phyloP scores from a whole-genome alignment of 164 flowering plant species.

The Macadamia integrifolia region DNA sequence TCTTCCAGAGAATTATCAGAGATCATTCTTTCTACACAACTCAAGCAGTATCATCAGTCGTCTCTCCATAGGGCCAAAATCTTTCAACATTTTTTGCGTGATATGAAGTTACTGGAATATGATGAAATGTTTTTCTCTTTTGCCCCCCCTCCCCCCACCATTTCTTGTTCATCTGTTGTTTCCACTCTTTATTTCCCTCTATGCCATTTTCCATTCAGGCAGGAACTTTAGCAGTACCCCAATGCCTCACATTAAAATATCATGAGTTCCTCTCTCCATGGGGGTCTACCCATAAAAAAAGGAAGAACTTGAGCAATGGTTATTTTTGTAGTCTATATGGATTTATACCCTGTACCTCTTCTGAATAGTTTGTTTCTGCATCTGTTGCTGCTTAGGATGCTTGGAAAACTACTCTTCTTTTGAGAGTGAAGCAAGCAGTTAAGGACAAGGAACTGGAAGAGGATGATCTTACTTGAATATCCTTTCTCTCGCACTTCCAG shows the following conservation, averaged over 20 bases:
- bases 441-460: conserved; percentile 44
- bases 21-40: no score
- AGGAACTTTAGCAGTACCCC: no score
- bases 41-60: no score
- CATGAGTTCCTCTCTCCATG: no score
- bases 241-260: no score
- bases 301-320: no score
- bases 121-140: not conserved
- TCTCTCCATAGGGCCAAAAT: no score
- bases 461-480: conserved; percentile 37
- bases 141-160: not conserved
- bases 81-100: not conserved
- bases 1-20: no score
- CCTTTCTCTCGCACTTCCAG: not conserved
- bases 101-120: not conserved
- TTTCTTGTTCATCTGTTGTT: no score
- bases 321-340: not conserved
- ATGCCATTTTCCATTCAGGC: not conserved
- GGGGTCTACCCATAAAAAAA: no score
- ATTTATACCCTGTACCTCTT: not conserved
- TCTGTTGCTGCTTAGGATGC: conserved; percentile 22
- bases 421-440: conserved; percentile 37
- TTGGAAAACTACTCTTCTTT: conserved; percentile 42
- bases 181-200: not conserved
- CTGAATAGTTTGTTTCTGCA: not conserved